These are phyloP conservation scores for Plenodomus biglobosus DNA, from an alignment of 2,329 filamentous ascomycete species.

Conservation along the genomic window DNA sequence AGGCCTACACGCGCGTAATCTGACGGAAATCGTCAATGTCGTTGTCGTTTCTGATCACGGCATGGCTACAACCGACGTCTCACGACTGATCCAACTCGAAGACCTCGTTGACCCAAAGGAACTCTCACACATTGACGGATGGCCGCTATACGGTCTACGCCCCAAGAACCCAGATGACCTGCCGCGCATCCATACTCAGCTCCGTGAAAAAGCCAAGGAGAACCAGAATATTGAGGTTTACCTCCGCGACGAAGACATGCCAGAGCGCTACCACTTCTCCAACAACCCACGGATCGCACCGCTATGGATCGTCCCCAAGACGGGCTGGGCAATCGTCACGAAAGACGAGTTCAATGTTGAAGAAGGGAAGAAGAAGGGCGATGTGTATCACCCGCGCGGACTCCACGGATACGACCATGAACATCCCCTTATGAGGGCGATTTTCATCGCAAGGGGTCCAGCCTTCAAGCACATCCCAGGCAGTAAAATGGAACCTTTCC, in stretches of 20 bases:
- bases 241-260: constrained; percentile 84
- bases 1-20: constrained; percentile 76
- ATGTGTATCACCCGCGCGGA: constrained; percentile 76
- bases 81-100: constrained; percentile 83
- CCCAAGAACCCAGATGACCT: constrained; percentile 71
- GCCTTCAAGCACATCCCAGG: constrained; percentile 86
- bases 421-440: constrained; percentile 92
- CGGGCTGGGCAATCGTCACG: constrained; percentile 88
- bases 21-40: constrained; percentile 88
- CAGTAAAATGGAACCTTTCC: constrained; percentile 77
- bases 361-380: constrained; percentile 63
- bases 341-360: constrained; percentile 76
- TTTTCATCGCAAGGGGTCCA: constrained; percentile 89
- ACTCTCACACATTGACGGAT: constrained; percentile 86
- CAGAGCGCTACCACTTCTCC: constrained; percentile 86
- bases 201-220: constrained; percentile 56
- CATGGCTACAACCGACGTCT: constrained; percentile 88
- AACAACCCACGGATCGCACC: constrained; percentile 89
- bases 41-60: constrained; percentile 97
- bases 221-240: constrained; percentile 83
- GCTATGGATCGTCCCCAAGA: constrained; percentile 88
- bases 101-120: constrained; percentile 77
- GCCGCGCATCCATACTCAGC: constrained; percentile 64
- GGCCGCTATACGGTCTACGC: constrained; percentile 87
- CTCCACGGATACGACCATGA: constrained; percentile 95